Base-by-base conservation (phyloP, 345 rosid species). In the Mangifera indica region DNA sequence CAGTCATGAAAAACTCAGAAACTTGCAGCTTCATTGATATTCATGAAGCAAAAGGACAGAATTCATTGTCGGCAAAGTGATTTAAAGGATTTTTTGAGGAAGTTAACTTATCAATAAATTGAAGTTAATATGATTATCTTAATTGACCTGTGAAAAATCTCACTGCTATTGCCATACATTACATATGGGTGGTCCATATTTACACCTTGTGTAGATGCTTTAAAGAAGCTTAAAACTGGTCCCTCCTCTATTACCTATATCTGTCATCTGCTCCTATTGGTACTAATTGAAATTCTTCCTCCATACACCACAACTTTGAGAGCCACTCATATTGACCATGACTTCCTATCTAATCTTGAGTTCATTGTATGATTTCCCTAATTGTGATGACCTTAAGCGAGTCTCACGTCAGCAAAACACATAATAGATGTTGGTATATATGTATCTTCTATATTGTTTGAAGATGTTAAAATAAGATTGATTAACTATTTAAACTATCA, bases 181-280 rank as follows among this genome's bases (percentile, higher is more conserved):
- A 58, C 53, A 58, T 29, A 55, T 52, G 58, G 14, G 85, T 76
- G 83, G 80, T 76, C 75, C 87, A 24, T 59, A 55, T 53, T 60
- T 72, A 54, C 74, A 72, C 82, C 2, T 58, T 21, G 67, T 68
- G 76, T 82, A 78, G 87, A 81, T 82, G 87, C 89, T 81, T 81
- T 84, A 84, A 87, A 84, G 88, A 80, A 77, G 74, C 84, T 29
- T 18, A 20, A 52, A 20, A 17, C 85, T 85, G 91, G 91, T 87
- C 91, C 91, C 87, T 83, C 86, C 78, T 80, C 85, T 82, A 73
- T 60, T 24, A 25, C 63, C 40, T 26, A 57, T 60, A 66, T 74
- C 58, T 73, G 74, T 69, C 74, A 69, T 71, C 77, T 72, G 63
- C 29, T 63, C 69, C 71, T 72, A 63, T 21, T 63, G 65, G 68